Percentiles rank a stretch among this genome's conserved stretches.
phyloP scores from a whole-genome alignment of 129 eudicot genomes.

The Escallonia rubra region DNA sequence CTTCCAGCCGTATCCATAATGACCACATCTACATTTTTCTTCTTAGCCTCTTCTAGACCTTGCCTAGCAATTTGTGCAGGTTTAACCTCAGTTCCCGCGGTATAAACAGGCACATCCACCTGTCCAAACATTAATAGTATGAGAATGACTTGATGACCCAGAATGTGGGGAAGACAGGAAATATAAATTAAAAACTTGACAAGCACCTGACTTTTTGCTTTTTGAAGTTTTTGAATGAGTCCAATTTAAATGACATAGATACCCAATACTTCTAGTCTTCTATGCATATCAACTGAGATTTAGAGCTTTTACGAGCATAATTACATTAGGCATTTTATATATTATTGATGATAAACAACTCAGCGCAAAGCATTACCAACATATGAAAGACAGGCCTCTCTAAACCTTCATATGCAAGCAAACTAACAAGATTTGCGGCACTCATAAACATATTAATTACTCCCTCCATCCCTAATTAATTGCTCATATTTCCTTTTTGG shows the following conservation, averaged over 20 bases:
- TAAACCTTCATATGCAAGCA: no score
- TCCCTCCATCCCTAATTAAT: no score
- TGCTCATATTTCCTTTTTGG: no score
- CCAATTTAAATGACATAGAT: no score
- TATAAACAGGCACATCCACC: slow-evolving; percentile 95
- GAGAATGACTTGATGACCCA: slow-evolving; percentile 17
- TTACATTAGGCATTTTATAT: no score
- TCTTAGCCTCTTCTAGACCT: slow-evolving; percentile 86
- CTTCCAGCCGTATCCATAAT: slow-evolving; percentile 99
- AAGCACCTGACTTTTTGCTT: neutral
- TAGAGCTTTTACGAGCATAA: no score
- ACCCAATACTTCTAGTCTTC: no score
- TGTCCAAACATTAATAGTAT: slow-evolving; percentile 33
- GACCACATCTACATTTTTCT: slow-evolving; percentile 85
- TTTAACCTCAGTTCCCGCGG: slow-evolving; percentile 80
- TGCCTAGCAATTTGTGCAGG: slow-evolving; percentile 90
- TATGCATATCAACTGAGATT: no score
- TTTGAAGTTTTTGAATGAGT: no score
- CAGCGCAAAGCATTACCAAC: no score
- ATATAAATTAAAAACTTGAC: neutral
- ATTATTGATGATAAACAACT: no score
- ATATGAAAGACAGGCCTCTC: no score
- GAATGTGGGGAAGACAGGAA: slow-evolving; percentile 2
- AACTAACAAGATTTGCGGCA: neutral
- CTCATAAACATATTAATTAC: neutral